Percentiles rank a stretch among this genome's conserved stretches.
phyloP scores from a whole-genome alignment of 345 rosid species.

The Alliaria petiolata region DNA sequence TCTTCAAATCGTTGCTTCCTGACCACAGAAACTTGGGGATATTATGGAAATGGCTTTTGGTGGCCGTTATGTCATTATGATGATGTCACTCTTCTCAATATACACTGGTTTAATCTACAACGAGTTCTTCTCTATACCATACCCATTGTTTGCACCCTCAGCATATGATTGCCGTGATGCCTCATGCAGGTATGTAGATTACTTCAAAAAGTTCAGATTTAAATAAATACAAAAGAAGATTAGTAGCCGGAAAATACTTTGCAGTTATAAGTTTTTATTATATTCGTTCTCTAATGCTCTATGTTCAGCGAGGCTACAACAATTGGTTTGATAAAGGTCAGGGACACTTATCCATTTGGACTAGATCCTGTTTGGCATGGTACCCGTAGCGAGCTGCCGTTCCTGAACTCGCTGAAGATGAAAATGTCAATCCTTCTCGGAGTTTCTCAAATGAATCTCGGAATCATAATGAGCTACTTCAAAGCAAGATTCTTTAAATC shows the following conservation, averaged over 20 bases:
- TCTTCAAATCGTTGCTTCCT: slow-evolving; percentile 8
- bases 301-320: slow-evolving; percentile 18
- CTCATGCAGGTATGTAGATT: slow-evolving; percentile 65
- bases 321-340: slow-evolving; percentile 71
- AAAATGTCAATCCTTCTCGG: slow-evolving; percentile 98
- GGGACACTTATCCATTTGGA: slow-evolving; percentile 87
- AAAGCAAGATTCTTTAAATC: slow-evolving; percentile 70
- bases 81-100: slow-evolving; percentile 95
- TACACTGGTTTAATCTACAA: slow-evolving; percentile 93
- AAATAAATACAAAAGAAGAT: neutral
- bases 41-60: slow-evolving; percentile 96
- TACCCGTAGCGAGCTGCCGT: slow-evolving; percentile 84
- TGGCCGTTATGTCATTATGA: slow-evolving; percentile 89
- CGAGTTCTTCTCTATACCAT: slow-evolving; percentile 96
- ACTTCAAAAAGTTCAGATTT: slow-evolving; percentile 4
- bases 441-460: slow-evolving; percentile 98
- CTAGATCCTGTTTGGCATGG: slow-evolving; percentile 99
- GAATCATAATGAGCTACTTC: slow-evolving; percentile 82
- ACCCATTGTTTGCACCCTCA: slow-evolving; percentile 73
- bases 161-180: slow-evolving; percentile 98
- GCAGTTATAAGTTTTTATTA: neutral
- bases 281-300: neutral
- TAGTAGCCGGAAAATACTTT: neutral
- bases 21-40: slow-evolving; percentile 83
- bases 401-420: slow-evolving; percentile 96